Evolutionary conservation across 306 rosid genomes (phyloP), one percentile per base, ranked within the genome.

Genomic region (Corylus americana): DNA sequence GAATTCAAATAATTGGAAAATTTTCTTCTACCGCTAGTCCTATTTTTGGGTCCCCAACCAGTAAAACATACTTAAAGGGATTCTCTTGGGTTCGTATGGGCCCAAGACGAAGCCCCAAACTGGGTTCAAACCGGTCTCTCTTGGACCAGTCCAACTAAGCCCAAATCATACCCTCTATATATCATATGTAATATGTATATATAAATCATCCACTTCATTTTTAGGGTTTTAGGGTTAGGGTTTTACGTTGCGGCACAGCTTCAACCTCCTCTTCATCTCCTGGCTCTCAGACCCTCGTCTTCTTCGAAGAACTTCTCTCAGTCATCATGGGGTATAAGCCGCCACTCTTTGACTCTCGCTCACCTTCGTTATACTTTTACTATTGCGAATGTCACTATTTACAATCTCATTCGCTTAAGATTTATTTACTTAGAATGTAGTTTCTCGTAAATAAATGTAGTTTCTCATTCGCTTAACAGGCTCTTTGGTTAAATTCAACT

Each of bases 321-420:
- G 67, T 73, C 69, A 66, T 62, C 85, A 90, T 90, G 93, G 93
- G 93, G 91, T 90, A 86, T 55, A 55, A 4, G 55, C 67, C 0
- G 5, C 7, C 55, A n/a, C 17, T 47, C 73, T 70, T 74, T 1
- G 71, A 37, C 10, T 74, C 14, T 48, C 35, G 0, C 11, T 64
- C 11, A 48, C 2, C 22, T 12, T 49, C 35, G 2, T 5, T 4
- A 22, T 50, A 7, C 10, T 70, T 45, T 12, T 55, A 14, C 10
- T 70, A 45, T 12, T 55, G 4, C 7, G n/a, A 8, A 55, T 55
- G 62, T n/a, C 29, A n/a, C 8, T n/a, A n/a, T n/a, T 55, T n/a
- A 1, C 25, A n/a, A 8, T 8, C 11, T 55, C n/a, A 42, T 11
- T 5, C n/a, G 13, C 37, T 27, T 5, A 3, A 17, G 25, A 11